Evolutionary conservation across 2,329 filamentous ascomycete genomes (phyloP), one percentile per base, ranked within the genome.

Genomic region (Penicillium aurantiogriseum): DNA sequence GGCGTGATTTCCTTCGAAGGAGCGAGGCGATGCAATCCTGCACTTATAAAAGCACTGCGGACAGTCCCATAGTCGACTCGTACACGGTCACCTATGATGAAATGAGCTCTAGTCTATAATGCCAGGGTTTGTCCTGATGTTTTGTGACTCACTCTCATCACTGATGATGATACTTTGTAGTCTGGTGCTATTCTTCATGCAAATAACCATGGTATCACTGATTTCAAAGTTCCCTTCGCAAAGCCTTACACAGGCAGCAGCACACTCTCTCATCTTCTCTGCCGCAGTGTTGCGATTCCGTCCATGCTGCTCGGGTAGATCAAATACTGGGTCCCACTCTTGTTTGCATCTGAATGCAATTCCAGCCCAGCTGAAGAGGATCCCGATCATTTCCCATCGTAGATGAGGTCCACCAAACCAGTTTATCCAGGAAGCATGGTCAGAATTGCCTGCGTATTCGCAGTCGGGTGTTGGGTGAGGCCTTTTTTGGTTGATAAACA

Each of bases 111-210:
- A 33, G 21, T 33, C 29, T 33, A 33, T 11, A 17, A 33, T 21
- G 1, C 5, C 7, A 10, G 8, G 4, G 1, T 33, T 23, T 17
- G 0, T 33, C 11, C 13, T 5, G 11, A 3, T 46, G 7, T 17
- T 5, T 31, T 21, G 19, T 15, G 8, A 46, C 44, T 35, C 44
- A 46, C 47, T 50, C 23, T 50, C 47, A 5, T 50, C 47, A 19
- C 31, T 50, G 17, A 50, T 50, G 2, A 50, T 29, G 1, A 50
- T 50, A n/a, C 35, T 39, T 39, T 50, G 35, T 7, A 50, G 25
- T 27, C 47, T 50, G 35, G 33, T 50, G 47, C 35, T 50, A 50
- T 50, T 39, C 47, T 50, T 50, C 47, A 50, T 50, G 35, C 47
- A 50, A 39, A 50, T 50, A 15, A 50, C 47, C 47, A 50, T 50